A percentile compares a stretch with the other conserved stretches of the same genome.
These are phyloP conservation scores for Perkinsus marinus DNA, from an alignment of 169 alveolate species.

Conservation along the genomic window DNA sequence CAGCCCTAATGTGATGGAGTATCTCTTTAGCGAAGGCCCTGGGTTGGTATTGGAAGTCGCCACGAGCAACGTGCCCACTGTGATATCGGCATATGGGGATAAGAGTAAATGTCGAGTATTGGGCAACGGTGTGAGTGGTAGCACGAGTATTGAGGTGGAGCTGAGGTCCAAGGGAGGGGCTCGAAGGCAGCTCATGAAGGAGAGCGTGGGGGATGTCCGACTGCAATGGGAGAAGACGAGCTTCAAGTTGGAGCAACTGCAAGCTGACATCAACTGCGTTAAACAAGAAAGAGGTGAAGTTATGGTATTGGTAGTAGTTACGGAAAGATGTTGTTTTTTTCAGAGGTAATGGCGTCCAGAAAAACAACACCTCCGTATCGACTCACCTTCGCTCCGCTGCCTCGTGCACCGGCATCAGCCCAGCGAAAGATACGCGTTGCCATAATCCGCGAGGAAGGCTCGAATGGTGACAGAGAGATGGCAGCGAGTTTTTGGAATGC, in stretches of 20 bases:
- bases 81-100: background rate
- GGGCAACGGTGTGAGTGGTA: background rate
- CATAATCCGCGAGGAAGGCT: slow-evolving; percentile 20
- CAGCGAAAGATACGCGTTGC: background rate
- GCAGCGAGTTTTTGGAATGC: background rate
- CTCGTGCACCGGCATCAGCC: background rate
- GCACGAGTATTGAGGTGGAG: background rate
- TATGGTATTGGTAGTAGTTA: background rate
- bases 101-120: background rate
- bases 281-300: background rate
- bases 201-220: background rate
- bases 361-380: background rate
- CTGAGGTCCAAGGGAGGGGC: background rate
- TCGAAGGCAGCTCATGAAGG: background rate
- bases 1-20: background rate
- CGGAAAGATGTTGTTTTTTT: background rate
- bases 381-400: background rate
- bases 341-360: background rate
- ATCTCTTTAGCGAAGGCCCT: slow-evolving; percentile 4
- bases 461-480: slow-evolving; percentile 28
- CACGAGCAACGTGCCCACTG: background rate
- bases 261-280: background rate
- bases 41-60: background rate
- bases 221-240: slow-evolving; percentile 2
- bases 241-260: background rate